phyloP scores from a whole-genome alignment of 257 asterid species.

The Anisodus acutangulus region DNA sequence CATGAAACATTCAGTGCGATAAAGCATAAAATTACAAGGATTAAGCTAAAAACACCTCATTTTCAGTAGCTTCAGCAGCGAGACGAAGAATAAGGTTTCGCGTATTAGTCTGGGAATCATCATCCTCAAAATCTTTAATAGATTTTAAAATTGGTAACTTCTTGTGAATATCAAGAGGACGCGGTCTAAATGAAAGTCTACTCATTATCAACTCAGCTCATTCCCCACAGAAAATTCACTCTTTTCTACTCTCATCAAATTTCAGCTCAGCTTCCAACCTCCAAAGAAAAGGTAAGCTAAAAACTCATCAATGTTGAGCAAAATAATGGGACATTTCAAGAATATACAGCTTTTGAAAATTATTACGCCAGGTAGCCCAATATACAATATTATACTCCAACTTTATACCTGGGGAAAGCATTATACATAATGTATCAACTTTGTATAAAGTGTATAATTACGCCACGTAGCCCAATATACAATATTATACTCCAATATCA shows the following conservation, averaged over 20 bases:
- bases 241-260: slow-evolving; percentile 29
- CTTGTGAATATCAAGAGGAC: slow-evolving; percentile 96
- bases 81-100: slow-evolving; percentile 88
- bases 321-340: background rate
- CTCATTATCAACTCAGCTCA: slow-evolving; percentile 78
- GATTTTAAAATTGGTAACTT: slow-evolving; percentile 94
- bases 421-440: too few species aligned
- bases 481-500: too few species aligned
- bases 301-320: background rate
- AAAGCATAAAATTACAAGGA: too few species aligned
- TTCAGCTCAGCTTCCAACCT: slow-evolving; percentile 36
- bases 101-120: slow-evolving; percentile 78
- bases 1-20: too few species aligned
- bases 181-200: slow-evolving; percentile 97
- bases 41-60: slow-evolving; percentile 19
- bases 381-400: too few species aligned
- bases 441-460: too few species aligned
- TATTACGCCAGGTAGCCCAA: too few species aligned
- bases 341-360: too few species aligned
- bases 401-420: too few species aligned
- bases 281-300: background rate
- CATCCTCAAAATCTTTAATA: slow-evolving; percentile 94
- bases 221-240: slow-evolving; percentile 35
- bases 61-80: slow-evolving; percentile 66
- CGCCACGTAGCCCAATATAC: too few species aligned